Evolutionary conservation across 164 flowering plant species (phyloP).

Genomic region (Vitis rupestris): DNA sequence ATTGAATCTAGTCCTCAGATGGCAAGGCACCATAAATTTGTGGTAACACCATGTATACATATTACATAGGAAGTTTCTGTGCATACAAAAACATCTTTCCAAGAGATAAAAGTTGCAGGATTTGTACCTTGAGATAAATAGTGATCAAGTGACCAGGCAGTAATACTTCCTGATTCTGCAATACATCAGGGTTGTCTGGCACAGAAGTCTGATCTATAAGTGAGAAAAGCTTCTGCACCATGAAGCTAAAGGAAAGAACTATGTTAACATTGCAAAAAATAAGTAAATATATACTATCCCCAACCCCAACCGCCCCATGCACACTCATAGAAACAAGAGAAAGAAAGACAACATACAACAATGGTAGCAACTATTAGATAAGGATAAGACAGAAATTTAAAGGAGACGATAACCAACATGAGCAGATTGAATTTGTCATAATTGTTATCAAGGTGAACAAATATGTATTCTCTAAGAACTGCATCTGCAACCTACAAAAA

Average conservation of each 20-base stretch:
- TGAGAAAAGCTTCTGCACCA: constrained; percentile 95
- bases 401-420: constrained; percentile 52
- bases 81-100: neutral
- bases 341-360: neutral
- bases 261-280: constrained; percentile 4
- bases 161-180: constrained; percentile 88
- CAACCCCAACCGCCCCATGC: neutral
- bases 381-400: neutral
- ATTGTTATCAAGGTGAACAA: constrained; percentile 72
- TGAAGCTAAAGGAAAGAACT: constrained; percentile 47
- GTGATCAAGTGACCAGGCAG: constrained; percentile 87
- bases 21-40: too few relatives aligned
- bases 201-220: constrained; percentile 77
- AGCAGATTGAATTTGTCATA: constrained; percentile 88
- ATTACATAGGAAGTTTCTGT: neutral
- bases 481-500: constrained; percentile 71
- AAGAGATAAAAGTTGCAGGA: neutral
- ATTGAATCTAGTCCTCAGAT: too few relatives aligned
- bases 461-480: constrained; percentile 61
- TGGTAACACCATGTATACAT: too few relatives aligned
- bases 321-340: neutral
- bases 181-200: constrained; percentile 82
- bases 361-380: neutral
- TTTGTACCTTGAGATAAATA: constrained; percentile 75
- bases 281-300: neutral